phyloP scores from a whole-genome alignment of 2,329 filamentous ascomycete genomes.

The Fusarium euwallaceae region DNA sequence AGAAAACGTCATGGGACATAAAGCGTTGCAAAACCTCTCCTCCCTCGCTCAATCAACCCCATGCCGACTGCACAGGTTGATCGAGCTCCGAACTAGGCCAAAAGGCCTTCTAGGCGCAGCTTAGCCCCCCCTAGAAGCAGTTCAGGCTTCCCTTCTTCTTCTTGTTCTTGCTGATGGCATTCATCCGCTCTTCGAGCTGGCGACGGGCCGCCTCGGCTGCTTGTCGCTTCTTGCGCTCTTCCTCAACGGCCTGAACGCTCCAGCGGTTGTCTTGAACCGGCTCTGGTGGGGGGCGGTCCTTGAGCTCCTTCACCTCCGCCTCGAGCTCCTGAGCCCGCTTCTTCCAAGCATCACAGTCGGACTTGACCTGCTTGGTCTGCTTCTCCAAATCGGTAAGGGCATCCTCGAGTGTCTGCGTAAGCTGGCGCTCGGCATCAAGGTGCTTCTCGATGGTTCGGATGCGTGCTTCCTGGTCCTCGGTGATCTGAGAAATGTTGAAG shows the following conservation, averaged over 20 bases:
- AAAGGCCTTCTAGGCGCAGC: slow-evolving; percentile 35
- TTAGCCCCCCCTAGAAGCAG: slow-evolving; percentile 80
- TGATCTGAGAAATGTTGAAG: slow-evolving; percentile 76
- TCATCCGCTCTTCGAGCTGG: slow-evolving; percentile 95
- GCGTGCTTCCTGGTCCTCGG: slow-evolving; percentile 94
- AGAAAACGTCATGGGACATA: slow-evolving; percentile 44
- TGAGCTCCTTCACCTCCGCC: slow-evolving; percentile 75
- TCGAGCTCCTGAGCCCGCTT: slow-evolving; percentile 86
- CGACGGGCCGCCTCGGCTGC: slow-evolving; percentile 90
- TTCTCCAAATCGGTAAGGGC: slow-evolving; percentile 93
- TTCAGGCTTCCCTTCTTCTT: slow-evolving; percentile 97
- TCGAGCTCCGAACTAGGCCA: slow-evolving; percentile 20
- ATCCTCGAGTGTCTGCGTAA: slow-evolving; percentile 95
- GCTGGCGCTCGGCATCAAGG: slow-evolving; percentile 93
- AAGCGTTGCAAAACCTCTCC: slow-evolving; percentile 32
- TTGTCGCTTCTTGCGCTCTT: slow-evolving; percentile 92
- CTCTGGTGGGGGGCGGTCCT: slow-evolving; percentile 61
- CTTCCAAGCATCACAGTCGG: slow-evolving; percentile 90
- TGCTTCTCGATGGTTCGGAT: slow-evolving; percentile 98
- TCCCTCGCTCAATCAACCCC: slow-evolving; percentile 22
- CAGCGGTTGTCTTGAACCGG: slow-evolving; percentile 69
- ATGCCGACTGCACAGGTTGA: slow-evolving; percentile 17
- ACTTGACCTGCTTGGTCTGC: slow-evolving; percentile 91
- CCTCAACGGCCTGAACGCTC: slow-evolving; percentile 91
- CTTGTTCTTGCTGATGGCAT: slow-evolving; percentile 87